Base-by-base conservation (phyloP, 225 moss, liverwort and hornwort species). In the Sphagnum tenellum region DNA sequence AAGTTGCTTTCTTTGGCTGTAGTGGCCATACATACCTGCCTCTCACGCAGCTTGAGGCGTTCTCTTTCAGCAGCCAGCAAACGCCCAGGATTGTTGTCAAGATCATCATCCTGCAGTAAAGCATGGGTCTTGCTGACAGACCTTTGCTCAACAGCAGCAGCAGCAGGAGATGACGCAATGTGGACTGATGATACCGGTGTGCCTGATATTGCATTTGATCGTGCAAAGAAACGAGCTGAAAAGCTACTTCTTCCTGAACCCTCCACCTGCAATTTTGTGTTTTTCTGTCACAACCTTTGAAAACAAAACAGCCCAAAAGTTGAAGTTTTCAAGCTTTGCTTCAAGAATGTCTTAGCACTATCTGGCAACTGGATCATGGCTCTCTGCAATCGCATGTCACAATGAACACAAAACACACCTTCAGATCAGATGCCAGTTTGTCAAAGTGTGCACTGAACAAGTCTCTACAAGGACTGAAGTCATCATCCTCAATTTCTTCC, bases 61-160 rank as follows among this genome's bases (percentile, higher is more conserved):
- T 89, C 89, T 51, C 89, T 78, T 74, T 86, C 89, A 70, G 83
- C 89, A 64, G 75, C 86, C 56, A 89, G 67, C 46, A 89, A 78
- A 13, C 67, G 77, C 10, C 83, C 83, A 29, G 89, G 79, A 60
- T 81, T 89, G 51, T 61, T 83, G 61, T 89, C 81, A 49, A 79
- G 9, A 45, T 81, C 75, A 72, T 81, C 86, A 61, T 83, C 89
- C 6, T 83, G 86, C 71, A 73, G 47, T 56, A 78, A 67, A n/a
- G 67, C 68, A 62, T 72, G 60, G 45, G 72, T 75, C 13, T 75
- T 68, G 57, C 53, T 63, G 48, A 55, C 51, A 44, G 14, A 46
- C 14, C 67, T 73, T 70, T 59, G 65, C 56, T 63, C 70, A 44
- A 12, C 54, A 72, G 66, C 74, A 12, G 61, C 70, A 44, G 13